These are phyloP conservation scores for Panaeolus cyanescens DNA, from an alignment of 768 basidiomycete species.

Conservation along the genomic window DNA sequence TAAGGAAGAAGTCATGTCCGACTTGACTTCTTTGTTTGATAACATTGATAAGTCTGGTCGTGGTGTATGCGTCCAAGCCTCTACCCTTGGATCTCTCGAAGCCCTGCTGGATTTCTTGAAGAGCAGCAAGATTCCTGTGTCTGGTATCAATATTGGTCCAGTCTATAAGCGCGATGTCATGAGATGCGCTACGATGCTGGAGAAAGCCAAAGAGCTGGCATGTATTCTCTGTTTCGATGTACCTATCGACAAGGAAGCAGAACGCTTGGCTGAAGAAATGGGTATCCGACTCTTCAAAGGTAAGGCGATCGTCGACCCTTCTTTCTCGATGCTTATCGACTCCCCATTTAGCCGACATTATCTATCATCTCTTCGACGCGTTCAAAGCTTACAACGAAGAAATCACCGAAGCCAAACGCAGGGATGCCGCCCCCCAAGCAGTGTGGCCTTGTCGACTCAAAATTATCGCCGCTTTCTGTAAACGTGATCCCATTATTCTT, in stretches of 20 bases:
- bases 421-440: conserved; percentile 90
- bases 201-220: conserved; percentile 93
- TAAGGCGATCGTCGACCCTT: conserved; percentile 26
- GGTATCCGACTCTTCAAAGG: conserved; percentile 95
- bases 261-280: conserved; percentile 89
- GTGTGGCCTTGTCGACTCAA: conserved; percentile 97
- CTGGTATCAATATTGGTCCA: conserved; percentile 96
- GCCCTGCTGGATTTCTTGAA: conserved; percentile 96
- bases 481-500: conserved; percentile 96
- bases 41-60: conserved; percentile 95
- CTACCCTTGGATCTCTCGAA: conserved; percentile 95
- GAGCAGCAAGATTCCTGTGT: conserved; percentile 94
- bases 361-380: conserved; percentile 96
- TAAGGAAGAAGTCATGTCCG: conserved; percentile 95
- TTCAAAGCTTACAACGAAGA: conserved; percentile 94
- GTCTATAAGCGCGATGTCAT: conserved; percentile 96
- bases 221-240: conserved; percentile 98
- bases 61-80: conserved; percentile 97
- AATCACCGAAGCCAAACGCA: conserved; percentile 89
- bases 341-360: conserved; percentile 80
- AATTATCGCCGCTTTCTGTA: conserved; percentile 91
- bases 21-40: conserved; percentile 83
- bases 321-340: conserved; percentile 8
- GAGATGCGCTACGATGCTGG: conserved; percentile 91
- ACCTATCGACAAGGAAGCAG: conserved; percentile 89